These are phyloP conservation scores for Podospora fimiseda DNA, from an alignment of 495 filamentous ascomycete genomes.

Conservation along the genomic window DNA sequence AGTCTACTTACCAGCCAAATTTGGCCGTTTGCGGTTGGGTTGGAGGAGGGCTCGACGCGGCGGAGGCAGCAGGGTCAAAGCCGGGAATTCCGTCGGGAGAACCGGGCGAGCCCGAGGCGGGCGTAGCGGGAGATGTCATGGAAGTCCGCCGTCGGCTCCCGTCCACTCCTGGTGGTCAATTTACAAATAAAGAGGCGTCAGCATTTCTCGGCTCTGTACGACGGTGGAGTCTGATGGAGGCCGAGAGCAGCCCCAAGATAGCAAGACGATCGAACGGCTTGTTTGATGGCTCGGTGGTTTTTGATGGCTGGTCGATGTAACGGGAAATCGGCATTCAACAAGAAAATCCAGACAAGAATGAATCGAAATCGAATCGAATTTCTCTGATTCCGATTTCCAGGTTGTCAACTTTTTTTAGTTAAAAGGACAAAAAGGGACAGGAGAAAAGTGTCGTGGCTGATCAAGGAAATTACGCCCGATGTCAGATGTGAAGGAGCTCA, in stretches of 20 bases:
- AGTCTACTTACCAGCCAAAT: conserved; percentile 26
- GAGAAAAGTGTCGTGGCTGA: neutral
- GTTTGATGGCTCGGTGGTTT: too few species aligned
- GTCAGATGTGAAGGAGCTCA: too few species aligned
- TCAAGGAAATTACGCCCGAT: neutral
- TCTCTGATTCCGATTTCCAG: neutral
- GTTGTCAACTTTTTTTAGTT: too few species aligned
- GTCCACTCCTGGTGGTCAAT: neutral
- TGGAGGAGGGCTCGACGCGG: too few species aligned
- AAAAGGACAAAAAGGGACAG: too few species aligned
- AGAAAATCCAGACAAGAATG: too few species aligned
- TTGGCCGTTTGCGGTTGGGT: conserved; percentile 6
- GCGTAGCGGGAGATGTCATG: neutral
- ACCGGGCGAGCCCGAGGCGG: neutral
- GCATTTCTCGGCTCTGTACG: neutral
- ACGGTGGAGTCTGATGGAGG: neutral
- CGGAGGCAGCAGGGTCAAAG: neutral
- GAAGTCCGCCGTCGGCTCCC: neutral
- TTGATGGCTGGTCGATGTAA: too few species aligned
- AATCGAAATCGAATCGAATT: too few species aligned
- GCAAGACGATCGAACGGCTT: too few species aligned
- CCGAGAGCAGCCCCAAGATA: neutral
- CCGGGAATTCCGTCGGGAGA: neutral
- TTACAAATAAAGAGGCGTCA: neutral
- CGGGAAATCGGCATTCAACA: too few species aligned